A percentile compares a stretch with the other conserved stretches of the same genome.
Evolutionary conservation across 2,329 filamentous ascomycete genomes (phyloP).

Genomic region (Tolypocladium inflatum): DNA sequence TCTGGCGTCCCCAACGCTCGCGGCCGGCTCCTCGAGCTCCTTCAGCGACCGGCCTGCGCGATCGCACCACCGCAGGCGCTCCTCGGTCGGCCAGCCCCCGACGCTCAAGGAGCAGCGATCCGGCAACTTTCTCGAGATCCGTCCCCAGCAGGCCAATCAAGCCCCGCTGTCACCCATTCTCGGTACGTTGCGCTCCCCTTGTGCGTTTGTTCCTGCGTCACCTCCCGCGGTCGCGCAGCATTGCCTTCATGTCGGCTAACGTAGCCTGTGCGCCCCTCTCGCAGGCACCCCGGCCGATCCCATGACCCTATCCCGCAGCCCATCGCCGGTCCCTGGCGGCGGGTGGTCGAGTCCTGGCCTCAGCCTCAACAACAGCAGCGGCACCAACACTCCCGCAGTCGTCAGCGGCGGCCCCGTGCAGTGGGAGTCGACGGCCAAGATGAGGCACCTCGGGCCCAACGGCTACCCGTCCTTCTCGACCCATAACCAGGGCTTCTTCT

Average conservation of each 20-base stretch:
- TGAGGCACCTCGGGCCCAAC: slow-evolving; percentile 62
- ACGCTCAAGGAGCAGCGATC: slow-evolving; percentile 20
- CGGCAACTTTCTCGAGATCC: slow-evolving; percentile 19
- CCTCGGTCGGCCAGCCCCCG: slow-evolving; percentile 26
- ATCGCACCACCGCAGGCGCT: slow-evolving; percentile 41
- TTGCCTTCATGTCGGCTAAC: slow-evolving; percentile 5
- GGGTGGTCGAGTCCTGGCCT: slow-evolving; percentile 83
- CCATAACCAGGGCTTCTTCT: slow-evolving; percentile 79
- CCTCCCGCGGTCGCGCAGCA: background rate
- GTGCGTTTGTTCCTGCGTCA: background rate
- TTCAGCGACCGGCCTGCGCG: slow-evolving; percentile 37
- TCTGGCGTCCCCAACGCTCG: slow-evolving; percentile 41
- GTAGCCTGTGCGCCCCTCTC: background rate
- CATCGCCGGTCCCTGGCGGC: slow-evolving; percentile 73
- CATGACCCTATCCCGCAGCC: slow-evolving; percentile 83
- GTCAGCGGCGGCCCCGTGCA: slow-evolving; percentile 52
- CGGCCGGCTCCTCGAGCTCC: slow-evolving; percentile 45
- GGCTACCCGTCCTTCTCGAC: slow-evolving; percentile 73
- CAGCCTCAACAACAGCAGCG: slow-evolving; percentile 64
- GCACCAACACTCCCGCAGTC: slow-evolving; percentile 56
- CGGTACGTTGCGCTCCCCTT: slow-evolving; percentile 31
- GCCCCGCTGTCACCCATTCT: slow-evolving; percentile 41
- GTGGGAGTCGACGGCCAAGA: slow-evolving; percentile 76
- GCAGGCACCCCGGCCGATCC: slow-evolving; percentile 44
- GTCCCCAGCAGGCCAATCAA: slow-evolving; percentile 18